phyloP scores from a whole-genome alignment of 495 filamentous ascomycete species.

The Amniculicola lignicola region DNA sequence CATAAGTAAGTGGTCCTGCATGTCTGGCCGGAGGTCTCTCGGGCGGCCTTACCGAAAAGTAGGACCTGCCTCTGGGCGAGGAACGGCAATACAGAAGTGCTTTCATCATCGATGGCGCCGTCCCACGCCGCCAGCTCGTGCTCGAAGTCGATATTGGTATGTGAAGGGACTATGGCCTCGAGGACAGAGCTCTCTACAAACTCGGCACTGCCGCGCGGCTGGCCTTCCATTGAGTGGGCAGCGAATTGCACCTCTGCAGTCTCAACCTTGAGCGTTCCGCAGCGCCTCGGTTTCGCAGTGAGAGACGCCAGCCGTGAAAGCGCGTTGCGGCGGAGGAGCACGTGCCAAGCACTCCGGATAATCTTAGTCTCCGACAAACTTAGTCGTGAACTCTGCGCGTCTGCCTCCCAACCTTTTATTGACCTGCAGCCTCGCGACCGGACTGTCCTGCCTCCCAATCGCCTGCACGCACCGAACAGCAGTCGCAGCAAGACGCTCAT shows the following conservation, averaged over 20 bases:
- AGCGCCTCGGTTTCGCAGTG: no score
- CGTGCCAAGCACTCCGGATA: no score
- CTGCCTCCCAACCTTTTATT: no score
- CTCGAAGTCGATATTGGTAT: constrained; percentile 63
- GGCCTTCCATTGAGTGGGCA: constrained; percentile 4
- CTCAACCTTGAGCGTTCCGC: no score
- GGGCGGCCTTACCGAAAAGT: constrained; percentile 64
- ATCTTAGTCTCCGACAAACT: no score
- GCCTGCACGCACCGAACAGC: no score
- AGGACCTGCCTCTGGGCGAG: constrained; percentile 45
- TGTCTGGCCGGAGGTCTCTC: background rate
- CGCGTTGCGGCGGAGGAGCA: no score
- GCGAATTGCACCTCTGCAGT: constrained; percentile 1
- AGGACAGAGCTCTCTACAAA: constrained; percentile 71
- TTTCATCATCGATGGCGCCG: constrained; percentile 50
- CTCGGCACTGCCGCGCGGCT: constrained; percentile 42
- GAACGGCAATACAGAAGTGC: constrained; percentile 34
- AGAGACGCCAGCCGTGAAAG: no score
- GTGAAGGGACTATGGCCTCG: constrained; percentile 73
- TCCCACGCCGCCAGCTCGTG: constrained; percentile 52
- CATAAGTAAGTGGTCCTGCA: constrained; percentile 58
- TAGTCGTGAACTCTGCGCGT: no score
- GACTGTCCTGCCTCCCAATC: no score
- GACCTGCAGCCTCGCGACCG: no score
- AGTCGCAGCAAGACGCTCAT: constrained; percentile 6